Evolutionary conservation across 305 asterid species (phyloP).

Genomic region (Caryopteris hybrid): DNA sequence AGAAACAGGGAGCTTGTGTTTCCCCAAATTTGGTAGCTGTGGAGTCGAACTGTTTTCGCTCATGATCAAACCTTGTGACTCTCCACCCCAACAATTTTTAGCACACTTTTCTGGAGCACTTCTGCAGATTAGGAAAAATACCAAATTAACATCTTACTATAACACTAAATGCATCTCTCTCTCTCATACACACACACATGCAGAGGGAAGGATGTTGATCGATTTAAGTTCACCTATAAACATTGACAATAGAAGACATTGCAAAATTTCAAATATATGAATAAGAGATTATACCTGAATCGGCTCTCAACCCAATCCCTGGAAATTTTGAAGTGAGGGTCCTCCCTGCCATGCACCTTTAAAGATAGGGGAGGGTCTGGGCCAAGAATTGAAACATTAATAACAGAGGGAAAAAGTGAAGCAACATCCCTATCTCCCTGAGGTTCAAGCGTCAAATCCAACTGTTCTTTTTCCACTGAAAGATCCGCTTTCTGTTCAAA

Average conservation of each 20-base stretch:
- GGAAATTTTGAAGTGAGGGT: slow-evolving; percentile 44
- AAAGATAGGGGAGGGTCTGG: slow-evolving; percentile 36
- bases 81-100: slow-evolving; percentile 40
- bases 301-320: slow-evolving; percentile 38
- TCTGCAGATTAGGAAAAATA: slow-evolving; percentile 35
- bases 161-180: too few species aligned
- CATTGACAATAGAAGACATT: background rate
- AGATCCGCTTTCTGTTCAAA: slow-evolving; percentile 36
- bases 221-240: background rate
- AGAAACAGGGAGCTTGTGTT: slow-evolving; percentile 55
- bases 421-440: slow-evolving; percentile 35
- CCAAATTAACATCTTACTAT: background rate
- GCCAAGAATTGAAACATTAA: slow-evolving; percentile 53
- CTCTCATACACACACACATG: too few species aligned
- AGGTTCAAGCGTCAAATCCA: slow-evolving; percentile 65
- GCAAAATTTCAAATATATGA: background rate
- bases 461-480: slow-evolving; percentile 39
- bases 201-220: too few species aligned
- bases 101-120: slow-evolving; percentile 25
- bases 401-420: slow-evolving; percentile 46
- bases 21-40: slow-evolving; percentile 46
- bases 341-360: slow-evolving; percentile 27
- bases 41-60: slow-evolving; percentile 37
- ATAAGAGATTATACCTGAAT: slow-evolving; percentile 52
- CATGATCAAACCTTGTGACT: slow-evolving; percentile 35